Conservation (phyloP, 495 filamentous ascomycete species). For the Penicillium maclennaniae region DNA sequence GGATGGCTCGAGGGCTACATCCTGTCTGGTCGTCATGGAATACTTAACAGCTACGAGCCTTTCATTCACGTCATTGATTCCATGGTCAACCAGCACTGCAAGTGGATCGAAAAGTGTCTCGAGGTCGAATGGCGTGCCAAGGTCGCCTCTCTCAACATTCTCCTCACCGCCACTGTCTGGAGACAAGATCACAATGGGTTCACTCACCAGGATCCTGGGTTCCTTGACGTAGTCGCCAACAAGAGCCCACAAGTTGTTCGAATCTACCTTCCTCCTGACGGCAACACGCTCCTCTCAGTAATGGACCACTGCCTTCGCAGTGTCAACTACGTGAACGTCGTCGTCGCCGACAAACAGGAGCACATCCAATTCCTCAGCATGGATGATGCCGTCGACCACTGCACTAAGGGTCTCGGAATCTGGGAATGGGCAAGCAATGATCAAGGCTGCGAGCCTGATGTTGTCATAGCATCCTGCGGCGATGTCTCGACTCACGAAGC, state of each 20-base stretch:
- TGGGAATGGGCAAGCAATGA: slow-evolving; percentile 59
- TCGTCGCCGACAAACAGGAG: slow-evolving; percentile 72
- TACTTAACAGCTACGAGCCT: slow-evolving; percentile 74
- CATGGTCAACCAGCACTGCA: slow-evolving; percentile 79
- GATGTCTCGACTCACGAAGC: slow-evolving; percentile 69
- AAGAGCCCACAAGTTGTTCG: slow-evolving; percentile 71
- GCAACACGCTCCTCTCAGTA: slow-evolving; percentile 65
- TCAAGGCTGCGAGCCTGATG: slow-evolving; percentile 57
- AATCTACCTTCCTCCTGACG: slow-evolving; percentile 73
- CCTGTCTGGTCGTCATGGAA: slow-evolving; percentile 64
- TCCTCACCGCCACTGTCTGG: slow-evolving; percentile 72
- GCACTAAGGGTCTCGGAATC: slow-evolving; percentile 62
- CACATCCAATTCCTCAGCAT: slow-evolving; percentile 68
- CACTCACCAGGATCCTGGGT: slow-evolving; percentile 74
- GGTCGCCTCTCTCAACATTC: slow-evolving; percentile 67
- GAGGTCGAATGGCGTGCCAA: slow-evolving; percentile 68
- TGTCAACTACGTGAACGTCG: slow-evolving; percentile 71
- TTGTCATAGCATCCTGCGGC: slow-evolving; percentile 68
- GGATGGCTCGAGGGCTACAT: slow-evolving; percentile 75
- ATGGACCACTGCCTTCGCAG: slow-evolving; percentile 67
- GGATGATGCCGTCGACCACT: slow-evolving; percentile 64
- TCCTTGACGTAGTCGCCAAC: slow-evolving; percentile 71
- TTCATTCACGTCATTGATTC: slow-evolving; percentile 77
- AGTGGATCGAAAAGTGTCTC: slow-evolving; percentile 72
- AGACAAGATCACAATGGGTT: slow-evolving; percentile 78